Conservation (phyloP, 345 rosid genomes). For the Populus simonii region DNA sequence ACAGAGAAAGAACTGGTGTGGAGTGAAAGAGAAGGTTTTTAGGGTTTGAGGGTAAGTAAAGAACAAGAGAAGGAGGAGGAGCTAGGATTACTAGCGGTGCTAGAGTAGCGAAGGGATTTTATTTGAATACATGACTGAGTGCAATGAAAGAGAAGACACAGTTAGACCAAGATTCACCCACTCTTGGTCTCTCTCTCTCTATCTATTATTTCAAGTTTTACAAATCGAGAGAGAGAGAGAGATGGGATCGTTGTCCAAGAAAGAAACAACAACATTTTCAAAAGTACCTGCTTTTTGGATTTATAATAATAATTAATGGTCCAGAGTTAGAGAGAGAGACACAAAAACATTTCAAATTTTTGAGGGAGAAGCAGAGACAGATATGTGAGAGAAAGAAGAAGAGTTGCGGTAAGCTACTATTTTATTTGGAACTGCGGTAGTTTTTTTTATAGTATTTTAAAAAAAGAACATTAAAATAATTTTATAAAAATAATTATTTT, state of each 20-base stretch:
- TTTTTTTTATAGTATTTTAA: no score
- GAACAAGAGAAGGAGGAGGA: background rate
- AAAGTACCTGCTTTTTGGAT: constrained; percentile 13
- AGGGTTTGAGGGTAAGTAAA: background rate
- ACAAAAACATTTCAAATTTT: constrained; percentile 22
- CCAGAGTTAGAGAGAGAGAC: background rate
- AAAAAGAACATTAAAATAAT: no score
- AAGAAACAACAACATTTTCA: constrained; percentile 16
- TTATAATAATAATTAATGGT: background rate
- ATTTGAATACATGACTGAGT: background rate
- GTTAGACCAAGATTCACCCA: no score
- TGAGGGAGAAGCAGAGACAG: background rate
- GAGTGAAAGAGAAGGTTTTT: background rate
- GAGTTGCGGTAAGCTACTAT: no score
- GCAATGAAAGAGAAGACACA: no score
- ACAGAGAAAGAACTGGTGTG: background rate
- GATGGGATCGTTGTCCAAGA: constrained; percentile 22
- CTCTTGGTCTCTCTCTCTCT: background rate
- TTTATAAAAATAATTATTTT: no score
- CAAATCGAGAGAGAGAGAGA: constrained; percentile 1
- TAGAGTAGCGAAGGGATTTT: background rate
- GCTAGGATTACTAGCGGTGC: background rate
- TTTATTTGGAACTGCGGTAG: no score
- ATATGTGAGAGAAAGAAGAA: no score
- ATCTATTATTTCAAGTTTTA: background rate